Percentiles rank a stretch among this genome's conserved stretches.
These are phyloP conservation scores for Lentinus brumalis DNA, from an alignment of 768 basidiomycete genomes.

Conservation along the genomic window DNA sequence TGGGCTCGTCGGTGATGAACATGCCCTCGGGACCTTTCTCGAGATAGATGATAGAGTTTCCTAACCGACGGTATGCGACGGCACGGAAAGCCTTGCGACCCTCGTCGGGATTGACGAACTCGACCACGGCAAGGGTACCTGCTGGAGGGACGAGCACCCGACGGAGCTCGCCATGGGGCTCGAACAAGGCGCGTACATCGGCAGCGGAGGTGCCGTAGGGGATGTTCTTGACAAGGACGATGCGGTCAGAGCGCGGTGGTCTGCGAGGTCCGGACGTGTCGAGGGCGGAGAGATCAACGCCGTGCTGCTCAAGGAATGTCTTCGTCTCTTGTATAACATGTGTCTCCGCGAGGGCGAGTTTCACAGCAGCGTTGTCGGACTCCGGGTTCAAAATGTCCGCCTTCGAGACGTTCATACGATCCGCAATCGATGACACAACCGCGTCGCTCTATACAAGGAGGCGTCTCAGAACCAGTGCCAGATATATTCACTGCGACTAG, in stretches of 20 bases:
- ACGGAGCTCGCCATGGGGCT: slow-evolving; percentile 66
- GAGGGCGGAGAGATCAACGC: slow-evolving; percentile 64
- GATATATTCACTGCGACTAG: slow-evolving; percentile 28
- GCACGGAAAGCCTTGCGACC: slow-evolving; percentile 77
- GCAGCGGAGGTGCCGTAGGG: slow-evolving; percentile 82
- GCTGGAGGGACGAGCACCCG: slow-evolving; percentile 87
- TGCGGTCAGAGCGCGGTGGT: slow-evolving; percentile 66
- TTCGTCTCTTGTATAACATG: slow-evolving; percentile 96
- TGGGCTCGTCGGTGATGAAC: slow-evolving; percentile 45
- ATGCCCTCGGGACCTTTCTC: slow-evolving; percentile 90
- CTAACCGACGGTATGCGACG: slow-evolving; percentile 84
- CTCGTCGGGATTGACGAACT: slow-evolving; percentile 72
- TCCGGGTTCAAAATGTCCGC: slow-evolving; percentile 87
- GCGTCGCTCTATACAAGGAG: slow-evolving; percentile 78
- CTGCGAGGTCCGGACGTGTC: slow-evolving; percentile 36
- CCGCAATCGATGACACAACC: slow-evolving; percentile 86
- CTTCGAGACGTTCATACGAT: slow-evolving; percentile 85
- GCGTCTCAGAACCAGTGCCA: slow-evolving; percentile 18
- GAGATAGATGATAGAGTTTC: slow-evolving; percentile 88
- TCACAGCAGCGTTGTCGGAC: slow-evolving; percentile 82
- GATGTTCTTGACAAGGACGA: slow-evolving; percentile 94
- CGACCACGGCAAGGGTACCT: slow-evolving; percentile 91
- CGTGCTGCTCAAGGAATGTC: slow-evolving; percentile 79
- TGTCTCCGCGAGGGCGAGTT: slow-evolving; percentile 94
- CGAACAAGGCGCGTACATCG: slow-evolving; percentile 80